These are phyloP conservation scores for Amphibolis antarctica DNA, from an alignment of 106 monocot species.

Conservation along the genomic window DNA sequence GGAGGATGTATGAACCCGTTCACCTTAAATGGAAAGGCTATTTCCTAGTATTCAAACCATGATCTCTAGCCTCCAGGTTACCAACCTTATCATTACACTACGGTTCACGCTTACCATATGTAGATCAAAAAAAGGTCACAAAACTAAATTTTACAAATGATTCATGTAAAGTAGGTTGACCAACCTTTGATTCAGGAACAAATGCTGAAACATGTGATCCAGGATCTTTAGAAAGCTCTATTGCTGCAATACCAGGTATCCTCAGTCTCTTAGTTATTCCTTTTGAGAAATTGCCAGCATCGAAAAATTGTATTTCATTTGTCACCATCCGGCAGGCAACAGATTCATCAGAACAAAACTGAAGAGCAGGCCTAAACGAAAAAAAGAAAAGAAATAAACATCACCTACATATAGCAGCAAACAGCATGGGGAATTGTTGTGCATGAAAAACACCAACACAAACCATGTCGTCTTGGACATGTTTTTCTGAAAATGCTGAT, in stretches of 20 bases:
- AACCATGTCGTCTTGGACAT: conserved; percentile 87
- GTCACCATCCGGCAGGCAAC: conserved; percentile 73
- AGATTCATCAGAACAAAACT: conserved; percentile 82
- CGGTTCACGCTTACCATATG: no score
- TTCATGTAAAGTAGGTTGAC: background rate
- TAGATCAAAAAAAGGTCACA: no score
- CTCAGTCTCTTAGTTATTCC: conserved; percentile 54
- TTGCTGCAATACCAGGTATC: conserved; percentile 53
- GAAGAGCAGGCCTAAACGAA: conserved; percentile 55
- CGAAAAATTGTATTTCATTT: conserved; percentile 92
- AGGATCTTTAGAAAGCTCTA: conserved; percentile 61
- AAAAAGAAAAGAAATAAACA: background rate
- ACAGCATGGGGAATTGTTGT: background rate
- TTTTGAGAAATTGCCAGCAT: conserved; percentile 60
- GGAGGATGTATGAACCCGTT: no score
- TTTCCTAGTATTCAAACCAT: no score
- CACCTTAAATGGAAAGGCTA: no score
- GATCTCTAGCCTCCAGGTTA: no score
- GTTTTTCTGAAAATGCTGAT: conserved; percentile 73
- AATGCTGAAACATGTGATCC: conserved; percentile 74
- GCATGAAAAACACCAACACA: background rate
- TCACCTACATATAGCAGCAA: background rate
- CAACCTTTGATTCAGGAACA: conserved; percentile 84
- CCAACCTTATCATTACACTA: no score
- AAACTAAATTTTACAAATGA: background rate